A percentile compares a stretch with the other conserved stretches of the same genome.
These are phyloP conservation scores for Juglanconis oblonga DNA, from an alignment of 2,329 filamentous ascomycete genomes.

Conservation along the genomic window DNA sequence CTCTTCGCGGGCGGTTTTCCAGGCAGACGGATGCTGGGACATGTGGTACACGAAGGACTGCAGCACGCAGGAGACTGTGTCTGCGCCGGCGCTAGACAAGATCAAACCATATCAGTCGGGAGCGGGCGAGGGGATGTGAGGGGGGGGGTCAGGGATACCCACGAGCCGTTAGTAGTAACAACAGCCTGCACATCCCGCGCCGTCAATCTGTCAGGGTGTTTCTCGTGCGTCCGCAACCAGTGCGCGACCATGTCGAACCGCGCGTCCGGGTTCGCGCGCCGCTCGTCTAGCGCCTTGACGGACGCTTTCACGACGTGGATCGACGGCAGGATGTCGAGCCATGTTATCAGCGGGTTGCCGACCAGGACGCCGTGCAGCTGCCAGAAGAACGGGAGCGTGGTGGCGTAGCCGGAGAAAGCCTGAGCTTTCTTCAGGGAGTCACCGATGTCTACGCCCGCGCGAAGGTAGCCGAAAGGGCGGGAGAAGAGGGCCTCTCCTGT, in stretches of 20 bases:
- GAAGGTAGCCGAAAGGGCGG: conserved; percentile 27
- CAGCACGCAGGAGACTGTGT: conserved; percentile 22
- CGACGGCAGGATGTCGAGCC: conserved; percentile 26
- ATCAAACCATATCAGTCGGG: not conserved
- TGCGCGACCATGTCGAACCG: conserved; percentile 25
- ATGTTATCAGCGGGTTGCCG: conserved; percentile 27
- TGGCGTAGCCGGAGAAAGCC: conserved; percentile 19
- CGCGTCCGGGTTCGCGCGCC: conserved; percentile 23
- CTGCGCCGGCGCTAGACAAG: conserved; percentile 14
- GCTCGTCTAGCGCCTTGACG: conserved; percentile 23
- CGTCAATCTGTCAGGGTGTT: not conserved
- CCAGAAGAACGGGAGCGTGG: conserved; percentile 21
- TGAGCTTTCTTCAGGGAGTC: conserved; percentile 24
- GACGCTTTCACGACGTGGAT: conserved; percentile 26
- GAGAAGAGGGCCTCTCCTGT: conserved; percentile 27
- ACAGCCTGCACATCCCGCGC: not conserved
- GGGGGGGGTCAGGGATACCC: not conserved
- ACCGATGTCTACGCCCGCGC: conserved; percentile 27
- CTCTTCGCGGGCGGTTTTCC: not conserved
- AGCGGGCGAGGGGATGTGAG: not conserved
- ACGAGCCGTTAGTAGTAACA: not conserved
- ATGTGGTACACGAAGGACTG: conserved; percentile 28
- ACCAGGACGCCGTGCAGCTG: conserved; percentile 26
- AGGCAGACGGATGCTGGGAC: conserved; percentile 20
- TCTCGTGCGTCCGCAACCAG: conserved; percentile 22